Evolutionary conservation across 192 early-diverging fungal species (phyloP), one percentile per base, ranked within the genome.

Genomic region (Dissophora ornata): DNA sequence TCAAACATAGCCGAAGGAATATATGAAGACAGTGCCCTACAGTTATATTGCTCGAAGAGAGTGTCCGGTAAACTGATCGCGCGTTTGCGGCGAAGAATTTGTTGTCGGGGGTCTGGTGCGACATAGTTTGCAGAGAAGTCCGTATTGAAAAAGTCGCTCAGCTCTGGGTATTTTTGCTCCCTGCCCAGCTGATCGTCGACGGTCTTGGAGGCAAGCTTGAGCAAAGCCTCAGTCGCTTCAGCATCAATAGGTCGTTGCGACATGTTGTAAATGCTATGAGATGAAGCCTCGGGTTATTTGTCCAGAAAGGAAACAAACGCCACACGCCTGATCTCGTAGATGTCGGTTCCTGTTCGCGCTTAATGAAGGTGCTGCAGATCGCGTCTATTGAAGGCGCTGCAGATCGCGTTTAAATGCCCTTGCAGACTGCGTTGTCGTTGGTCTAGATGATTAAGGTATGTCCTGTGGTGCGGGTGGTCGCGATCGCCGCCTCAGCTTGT

Each of bases 31-130:
- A n/a, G n/a, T n/a, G 41, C 45, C 80, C 13, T 75, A 88, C 87
- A 68, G 59, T 94, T 88, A 67, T 94, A 94, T 67, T 95, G 83
- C 57, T 88, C 90, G 74, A 92, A 91, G 52, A 95, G 70, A 58
- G 85, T 88, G 67, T 92, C 90, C 0, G 93, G 93, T 19, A 95
- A 84, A 11, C 89, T 85, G 26, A 92, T 83, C 28, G 84, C 78
- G 38, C 86, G 87, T 75, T 90, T 85, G 60, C 85, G 82, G 11
- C 71, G 67, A 36, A 91, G 79, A 49, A 90, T 71, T 59, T 87
- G 85, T 69, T 86, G 85, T 8, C 79, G 82, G 1, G 79, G 51
- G 29, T 80, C 82, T 63, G 63, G 82, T 34, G 53, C 80, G 44
- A 82, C 80, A 70, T 90, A 88, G 24, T 81, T 83, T 26, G 80